Percentiles rank a stretch among this genome's conserved stretches.
These are phyloP conservation scores for Botrytis fragariae DNA, from an alignment of 2,329 filamentous ascomycete genomes.

Conservation along the genomic window DNA sequence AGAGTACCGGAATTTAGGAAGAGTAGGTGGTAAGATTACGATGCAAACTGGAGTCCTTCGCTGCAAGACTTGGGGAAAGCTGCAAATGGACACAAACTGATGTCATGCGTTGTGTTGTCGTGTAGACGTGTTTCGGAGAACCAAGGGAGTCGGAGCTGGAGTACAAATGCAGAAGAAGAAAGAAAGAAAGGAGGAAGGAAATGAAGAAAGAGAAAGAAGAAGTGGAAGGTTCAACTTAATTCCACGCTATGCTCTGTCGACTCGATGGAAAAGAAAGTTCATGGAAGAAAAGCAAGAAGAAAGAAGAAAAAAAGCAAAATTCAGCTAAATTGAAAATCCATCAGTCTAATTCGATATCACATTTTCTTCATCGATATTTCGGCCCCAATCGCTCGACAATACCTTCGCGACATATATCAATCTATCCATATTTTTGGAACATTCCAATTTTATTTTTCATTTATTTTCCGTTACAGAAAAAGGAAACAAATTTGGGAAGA, in stretches of 20 bases:
- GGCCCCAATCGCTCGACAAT: background rate
- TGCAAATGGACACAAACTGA: background rate
- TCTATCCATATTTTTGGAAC: constrained; percentile 6
- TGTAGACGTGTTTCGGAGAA: background rate
- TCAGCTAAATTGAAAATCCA: background rate
- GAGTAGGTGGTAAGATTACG: background rate
- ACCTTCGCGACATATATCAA: background rate
- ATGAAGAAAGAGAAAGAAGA: background rate
- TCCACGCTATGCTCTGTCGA: background rate
- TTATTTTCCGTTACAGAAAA: constrained; percentile 5
- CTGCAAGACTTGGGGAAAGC: background rate
- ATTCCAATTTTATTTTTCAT: constrained; percentile 3
- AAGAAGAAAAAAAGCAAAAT: background rate
- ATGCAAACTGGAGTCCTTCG: background rate
- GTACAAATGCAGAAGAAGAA: too few species aligned
- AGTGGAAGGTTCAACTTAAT: background rate
- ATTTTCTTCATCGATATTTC: background rate
- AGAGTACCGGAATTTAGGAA: background rate
- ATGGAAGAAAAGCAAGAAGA: background rate
- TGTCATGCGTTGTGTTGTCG: background rate
- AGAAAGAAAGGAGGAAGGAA: too few species aligned
- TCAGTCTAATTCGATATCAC: background rate
- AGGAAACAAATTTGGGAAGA: background rate
- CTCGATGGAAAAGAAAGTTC: background rate
- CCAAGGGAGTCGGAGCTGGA: background rate